Base-by-base conservation (phyloP, 441 rosid genomes). In the Capsella rubella region DNA sequence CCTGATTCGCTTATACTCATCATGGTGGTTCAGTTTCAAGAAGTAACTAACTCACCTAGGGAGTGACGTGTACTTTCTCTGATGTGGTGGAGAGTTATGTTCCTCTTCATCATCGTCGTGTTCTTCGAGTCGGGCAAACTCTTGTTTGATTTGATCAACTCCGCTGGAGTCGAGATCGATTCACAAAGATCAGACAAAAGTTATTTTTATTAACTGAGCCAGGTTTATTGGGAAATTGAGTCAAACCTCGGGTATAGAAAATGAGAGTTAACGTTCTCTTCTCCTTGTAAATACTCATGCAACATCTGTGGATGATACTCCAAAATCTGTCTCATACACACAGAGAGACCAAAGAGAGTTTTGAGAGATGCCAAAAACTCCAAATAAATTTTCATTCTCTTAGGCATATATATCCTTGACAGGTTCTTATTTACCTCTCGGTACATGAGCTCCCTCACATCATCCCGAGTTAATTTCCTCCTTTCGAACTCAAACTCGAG, bases 291-390 rank as follows among this genome's bases (percentile, higher is more conserved):
- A 82, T 89, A 81, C 84, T 96, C 98, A 70, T 91, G 85, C 74
- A 93, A 86, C 99, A 96, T 91, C 81, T 96, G 97, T 54, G 99
- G 99, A 84, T 96, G 99, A 79, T 96, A 93, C 89, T 96, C 99
- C 74, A 96, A 82, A 76, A 91, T 93, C 99, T 93, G 83, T 82
- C 82, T 64, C 47, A 57, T 73, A 60, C 69, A 69, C 43, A 76
- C 21, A 78, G 56, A 51, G 15, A 55, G 14, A 77, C 60, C 31
- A 64, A 71, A 71, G 45, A 11, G 12, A 69, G 55, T 55, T 70
- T 16, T 15, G 4, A 47, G 40, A 35, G 45, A 16, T 51, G 59
- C 63, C 28, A 31, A 21, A 10, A 34, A 61, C 57, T 66, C 18
- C 18, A 15, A 57, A 57, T 4, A 49, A 57, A 13, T 34, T 16